These are phyloP conservation scores for Cordyceps farinosa DNA, from an alignment of 2,329 filamentous ascomycete species.

Conservation along the genomic window DNA sequence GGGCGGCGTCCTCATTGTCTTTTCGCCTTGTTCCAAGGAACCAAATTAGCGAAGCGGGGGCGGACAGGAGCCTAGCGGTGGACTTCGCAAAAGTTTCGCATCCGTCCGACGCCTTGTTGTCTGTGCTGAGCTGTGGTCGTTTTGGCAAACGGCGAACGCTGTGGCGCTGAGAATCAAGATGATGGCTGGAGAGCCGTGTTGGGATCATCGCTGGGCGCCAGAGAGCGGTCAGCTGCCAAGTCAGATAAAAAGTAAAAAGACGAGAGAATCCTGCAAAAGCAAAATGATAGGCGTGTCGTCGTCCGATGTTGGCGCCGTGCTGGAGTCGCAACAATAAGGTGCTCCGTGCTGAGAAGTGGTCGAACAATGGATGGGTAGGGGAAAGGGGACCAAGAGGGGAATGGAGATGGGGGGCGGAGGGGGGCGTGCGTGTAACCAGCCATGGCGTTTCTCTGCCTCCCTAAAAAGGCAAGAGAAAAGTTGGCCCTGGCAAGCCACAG, in stretches of 20 bases:
- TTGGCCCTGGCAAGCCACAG: slow-evolving; percentile 14
- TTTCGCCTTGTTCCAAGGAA: slow-evolving; percentile 2
- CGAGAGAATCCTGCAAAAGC: background rate
- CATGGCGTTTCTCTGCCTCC: slow-evolving; percentile 7
- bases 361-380: background rate
- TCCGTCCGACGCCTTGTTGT: slow-evolving; percentile 1
- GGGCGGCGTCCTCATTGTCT: background rate
- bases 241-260: background rate
- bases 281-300: background rate
- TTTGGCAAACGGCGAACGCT: slow-evolving; percentile 2
- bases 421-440: slow-evolving; percentile 1
- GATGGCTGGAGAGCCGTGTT: background rate
- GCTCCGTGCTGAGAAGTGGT: no score
- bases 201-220: background rate
- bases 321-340: background rate
- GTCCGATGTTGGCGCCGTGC: background rate
- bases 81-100: background rate
- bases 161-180: background rate
- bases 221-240: background rate
- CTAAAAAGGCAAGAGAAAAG: slow-evolving; percentile 14
- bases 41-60: background rate
- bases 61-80: background rate
- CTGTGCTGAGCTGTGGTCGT: slow-evolving; percentile 1
- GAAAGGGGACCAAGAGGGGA: background rate
- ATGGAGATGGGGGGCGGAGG: background rate